Evolutionary conservation across 768 basidiomycete species (phyloP).

Genomic region (Tulasnella sp.): DNA sequence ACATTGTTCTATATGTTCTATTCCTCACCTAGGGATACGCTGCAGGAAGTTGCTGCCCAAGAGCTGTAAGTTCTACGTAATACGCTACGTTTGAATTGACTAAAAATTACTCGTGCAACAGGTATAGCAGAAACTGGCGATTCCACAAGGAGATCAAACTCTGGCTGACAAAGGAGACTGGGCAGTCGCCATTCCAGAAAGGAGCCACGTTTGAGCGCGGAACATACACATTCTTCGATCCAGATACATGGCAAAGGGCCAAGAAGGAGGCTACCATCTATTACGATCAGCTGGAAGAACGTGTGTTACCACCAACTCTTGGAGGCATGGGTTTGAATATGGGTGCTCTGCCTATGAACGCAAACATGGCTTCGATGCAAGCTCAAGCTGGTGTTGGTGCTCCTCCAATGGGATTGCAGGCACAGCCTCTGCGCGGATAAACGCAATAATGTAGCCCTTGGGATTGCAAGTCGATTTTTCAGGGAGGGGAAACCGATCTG

Average conservation of each 20-base stretch:
- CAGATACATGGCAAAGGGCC: conserved; percentile 63
- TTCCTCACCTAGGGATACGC: conserved; percentile 75
- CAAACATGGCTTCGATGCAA: conserved; percentile 7
- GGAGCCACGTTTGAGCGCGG: conserved; percentile 75
- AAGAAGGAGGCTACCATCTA: conserved; percentile 66
- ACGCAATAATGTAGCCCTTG: too few species aligned
- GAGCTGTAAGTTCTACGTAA: conserved; percentile 64
- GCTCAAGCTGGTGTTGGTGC: too few species aligned
- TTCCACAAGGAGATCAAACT: conserved; percentile 85
- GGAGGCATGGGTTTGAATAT: conserved; percentile 2
- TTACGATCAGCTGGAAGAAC: conserved; percentile 59
- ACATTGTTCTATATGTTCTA: conserved; percentile 99
- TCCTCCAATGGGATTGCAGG: too few species aligned
- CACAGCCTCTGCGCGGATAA: too few species aligned
- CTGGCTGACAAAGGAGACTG: conserved; percentile 83
- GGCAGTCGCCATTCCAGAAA: conserved; percentile 60
- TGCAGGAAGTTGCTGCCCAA: conserved; percentile 89
- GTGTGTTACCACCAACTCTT: conserved; percentile 3
- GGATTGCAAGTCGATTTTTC: too few species aligned
- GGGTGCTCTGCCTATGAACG: conserved; percentile 3
- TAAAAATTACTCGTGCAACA: conserved; percentile 25
- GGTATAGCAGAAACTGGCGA: conserved; percentile 90
- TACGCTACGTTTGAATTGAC: neutral
- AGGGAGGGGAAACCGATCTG: too few species aligned
- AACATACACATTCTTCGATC: conserved; percentile 82